Conservation (phyloP, 1,139 yeast species). For the Pichia sp. region DNA sequence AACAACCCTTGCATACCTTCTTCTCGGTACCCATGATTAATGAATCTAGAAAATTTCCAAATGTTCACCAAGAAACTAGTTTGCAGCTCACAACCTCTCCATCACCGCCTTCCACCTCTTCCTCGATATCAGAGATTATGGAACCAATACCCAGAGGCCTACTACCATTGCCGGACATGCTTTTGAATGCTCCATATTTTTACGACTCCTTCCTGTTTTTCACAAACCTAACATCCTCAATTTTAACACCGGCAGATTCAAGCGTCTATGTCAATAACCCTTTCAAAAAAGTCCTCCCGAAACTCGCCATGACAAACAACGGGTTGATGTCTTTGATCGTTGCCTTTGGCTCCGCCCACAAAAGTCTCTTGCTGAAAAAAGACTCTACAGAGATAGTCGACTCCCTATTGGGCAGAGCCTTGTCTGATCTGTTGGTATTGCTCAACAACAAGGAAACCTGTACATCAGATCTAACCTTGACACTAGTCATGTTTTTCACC, state of each 20-base stretch:
- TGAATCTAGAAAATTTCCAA: not conserved
- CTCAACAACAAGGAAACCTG: slow-evolving; percentile 50
- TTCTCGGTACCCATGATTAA: slow-evolving; percentile 21
- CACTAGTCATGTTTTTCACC: slow-evolving; percentile 58
- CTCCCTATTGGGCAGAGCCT: slow-evolving; percentile 50
- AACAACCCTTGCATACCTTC: slow-evolving; percentile 11
- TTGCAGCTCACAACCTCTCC: not conserved
- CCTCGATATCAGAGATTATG: slow-evolving; percentile 18
- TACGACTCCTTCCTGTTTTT: slow-evolving; percentile 60
- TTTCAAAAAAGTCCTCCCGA: slow-evolving; percentile 59
- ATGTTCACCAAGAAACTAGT: not conserved
- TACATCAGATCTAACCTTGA: slow-evolving; percentile 62
- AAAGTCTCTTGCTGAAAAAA: slow-evolving; percentile 34
- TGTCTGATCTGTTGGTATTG: slow-evolving; percentile 50
- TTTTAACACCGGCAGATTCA: slow-evolving; percentile 67
- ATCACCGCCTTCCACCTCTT: slow-evolving; percentile 7
- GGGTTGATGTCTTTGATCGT: slow-evolving; percentile 57
- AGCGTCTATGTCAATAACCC: slow-evolving; percentile 58
- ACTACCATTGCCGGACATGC: slow-evolving; percentile 53
- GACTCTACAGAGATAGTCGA: slow-evolving; percentile 45
- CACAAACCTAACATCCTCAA: slow-evolving; percentile 55
- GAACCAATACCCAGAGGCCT: slow-evolving; percentile 46
- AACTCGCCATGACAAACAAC: slow-evolving; percentile 60
- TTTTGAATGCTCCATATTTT: slow-evolving; percentile 55
- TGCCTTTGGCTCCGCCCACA: slow-evolving; percentile 63